Percentiles rank a stretch among this genome's conserved stretches.
Evolutionary conservation across 352 stramenopile species (phyloP).

Genomic region (Phytophthora sp.): DNA sequence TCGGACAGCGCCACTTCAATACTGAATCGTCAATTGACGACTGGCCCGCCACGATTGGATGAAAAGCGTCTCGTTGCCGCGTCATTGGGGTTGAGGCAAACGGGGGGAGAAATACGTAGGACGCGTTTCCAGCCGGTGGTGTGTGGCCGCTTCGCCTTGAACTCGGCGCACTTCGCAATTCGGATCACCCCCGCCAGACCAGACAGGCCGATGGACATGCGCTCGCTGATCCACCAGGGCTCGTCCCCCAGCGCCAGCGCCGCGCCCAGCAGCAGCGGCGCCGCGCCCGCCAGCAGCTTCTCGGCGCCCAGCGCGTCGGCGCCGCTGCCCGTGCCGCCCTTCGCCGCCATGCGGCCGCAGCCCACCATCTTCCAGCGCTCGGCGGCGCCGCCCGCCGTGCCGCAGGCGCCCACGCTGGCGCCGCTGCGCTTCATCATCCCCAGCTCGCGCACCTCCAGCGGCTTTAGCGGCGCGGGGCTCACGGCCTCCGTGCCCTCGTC

Average conservation of each 20-base stretch:
- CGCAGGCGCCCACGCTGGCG: constrained; percentile 59
- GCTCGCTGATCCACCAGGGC: constrained; percentile 70
- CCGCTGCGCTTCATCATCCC: constrained; percentile 84
- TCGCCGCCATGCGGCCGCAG: constrained; percentile 54
- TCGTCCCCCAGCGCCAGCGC: constrained; percentile 18
- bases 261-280: not conserved
- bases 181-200: constrained; percentile 22
- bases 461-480: constrained; percentile 7
- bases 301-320: constrained; percentile 28
- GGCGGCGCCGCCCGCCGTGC: constrained; percentile 4
- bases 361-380: constrained; percentile 34
- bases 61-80: constrained; percentile 36
- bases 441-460: constrained; percentile 44
- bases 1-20: too few relatives aligned
- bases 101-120: constrained; percentile 20
- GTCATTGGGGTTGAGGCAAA: constrained; percentile 15
- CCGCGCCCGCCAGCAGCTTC: not conserved
- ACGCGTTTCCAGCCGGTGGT: constrained; percentile 24
- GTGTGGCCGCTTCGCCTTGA: constrained; percentile 2
- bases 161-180: constrained; percentile 28
- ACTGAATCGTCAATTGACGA: constrained; percentile 35
- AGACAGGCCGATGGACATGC: constrained; percentile 64
- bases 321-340: constrained; percentile 46
- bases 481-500: constrained; percentile 5
- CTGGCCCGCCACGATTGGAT: constrained; percentile 30